phyloP scores from a whole-genome alignment of 148 eudicot species.

The Rhododendron williamsianum region DNA sequence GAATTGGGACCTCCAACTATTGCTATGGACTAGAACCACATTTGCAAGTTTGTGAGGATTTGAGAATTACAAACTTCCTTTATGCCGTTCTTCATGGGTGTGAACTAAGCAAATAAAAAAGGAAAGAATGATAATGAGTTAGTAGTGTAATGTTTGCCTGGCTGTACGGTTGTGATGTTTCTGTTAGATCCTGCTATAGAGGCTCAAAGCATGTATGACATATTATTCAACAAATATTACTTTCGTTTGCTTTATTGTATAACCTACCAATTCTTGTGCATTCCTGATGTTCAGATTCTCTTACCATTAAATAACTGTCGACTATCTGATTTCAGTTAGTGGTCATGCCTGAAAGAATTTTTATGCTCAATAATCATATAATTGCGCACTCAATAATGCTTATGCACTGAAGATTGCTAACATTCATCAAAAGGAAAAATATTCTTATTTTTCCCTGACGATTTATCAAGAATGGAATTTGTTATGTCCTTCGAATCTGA shows the following conservation, averaged over 20 bases:
- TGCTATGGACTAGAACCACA: neutral
- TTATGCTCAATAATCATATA: neutral
- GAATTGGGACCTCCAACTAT: neutral
- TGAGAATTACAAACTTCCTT: neutral
- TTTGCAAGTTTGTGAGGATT: neutral
- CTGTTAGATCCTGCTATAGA: neutral
- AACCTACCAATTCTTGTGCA: neutral
- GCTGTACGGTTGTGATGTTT: neutral
- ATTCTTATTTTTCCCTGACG: neutral
- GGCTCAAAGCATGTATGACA: neutral
- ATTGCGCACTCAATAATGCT: neutral
- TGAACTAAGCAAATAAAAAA: neutral
- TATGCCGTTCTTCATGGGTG: neutral
- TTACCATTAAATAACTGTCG: neutral
- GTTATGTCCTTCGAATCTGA: neutral
- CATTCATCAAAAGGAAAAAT: neutral
- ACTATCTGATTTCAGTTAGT: neutral
- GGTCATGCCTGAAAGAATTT: neutral
- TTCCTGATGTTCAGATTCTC: neutral
- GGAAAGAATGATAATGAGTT: neutral
- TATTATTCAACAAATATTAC: neutral
- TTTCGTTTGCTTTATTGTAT: neutral
- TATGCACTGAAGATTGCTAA: neutral
- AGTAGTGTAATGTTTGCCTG: neutral
- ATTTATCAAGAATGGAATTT: neutral